phyloP scores from a whole-genome alignment of 2,329 filamentous ascomycete species.

The Alternaria sp. region DNA sequence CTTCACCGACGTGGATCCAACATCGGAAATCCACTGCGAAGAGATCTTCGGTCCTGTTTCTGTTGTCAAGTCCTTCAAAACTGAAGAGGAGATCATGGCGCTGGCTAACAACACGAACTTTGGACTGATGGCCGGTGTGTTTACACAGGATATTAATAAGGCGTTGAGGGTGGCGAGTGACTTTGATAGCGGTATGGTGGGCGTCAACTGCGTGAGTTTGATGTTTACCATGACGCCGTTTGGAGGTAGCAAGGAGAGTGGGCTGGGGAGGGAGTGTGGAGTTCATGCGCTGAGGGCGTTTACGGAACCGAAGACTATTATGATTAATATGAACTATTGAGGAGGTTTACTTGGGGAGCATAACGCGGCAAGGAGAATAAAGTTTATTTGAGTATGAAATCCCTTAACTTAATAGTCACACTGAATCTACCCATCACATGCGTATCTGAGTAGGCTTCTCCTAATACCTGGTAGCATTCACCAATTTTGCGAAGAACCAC shows the following conservation, averaged over 20 bases:
- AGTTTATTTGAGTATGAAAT: no score
- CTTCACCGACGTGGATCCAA: conserved; percentile 45
- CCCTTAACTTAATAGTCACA: no score
- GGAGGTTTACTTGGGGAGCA: no score
- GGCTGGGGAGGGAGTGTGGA: conserved; percentile 60
- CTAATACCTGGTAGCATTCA: no score
- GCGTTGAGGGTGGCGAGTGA: conserved; percentile 44
- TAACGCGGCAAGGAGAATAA: no score
- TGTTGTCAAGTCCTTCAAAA: conserved; percentile 48
- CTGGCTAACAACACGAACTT: conserved; percentile 51
- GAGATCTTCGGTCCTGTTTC: conserved; percentile 52
- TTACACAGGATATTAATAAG: conserved; percentile 52
- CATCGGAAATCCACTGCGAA: conserved; percentile 47
- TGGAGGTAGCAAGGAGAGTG: conserved; percentile 61
- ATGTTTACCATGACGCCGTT: conserved; percentile 57
- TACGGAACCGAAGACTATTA: conserved; percentile 61
- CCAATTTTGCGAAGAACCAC: no score
- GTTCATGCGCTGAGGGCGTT: conserved; percentile 58
- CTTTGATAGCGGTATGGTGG: conserved; percentile 47
- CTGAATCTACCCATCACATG: no score
- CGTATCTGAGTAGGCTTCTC: no score
- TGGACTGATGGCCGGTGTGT: conserved; percentile 50
- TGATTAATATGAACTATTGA: conserved; percentile 54
- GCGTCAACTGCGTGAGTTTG: conserved; percentile 45
- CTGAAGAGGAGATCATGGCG: conserved; percentile 51